phyloP scores from a whole-genome alignment of 2,329 filamentous ascomycete species.

The Clonostachys chloroleuca region DNA sequence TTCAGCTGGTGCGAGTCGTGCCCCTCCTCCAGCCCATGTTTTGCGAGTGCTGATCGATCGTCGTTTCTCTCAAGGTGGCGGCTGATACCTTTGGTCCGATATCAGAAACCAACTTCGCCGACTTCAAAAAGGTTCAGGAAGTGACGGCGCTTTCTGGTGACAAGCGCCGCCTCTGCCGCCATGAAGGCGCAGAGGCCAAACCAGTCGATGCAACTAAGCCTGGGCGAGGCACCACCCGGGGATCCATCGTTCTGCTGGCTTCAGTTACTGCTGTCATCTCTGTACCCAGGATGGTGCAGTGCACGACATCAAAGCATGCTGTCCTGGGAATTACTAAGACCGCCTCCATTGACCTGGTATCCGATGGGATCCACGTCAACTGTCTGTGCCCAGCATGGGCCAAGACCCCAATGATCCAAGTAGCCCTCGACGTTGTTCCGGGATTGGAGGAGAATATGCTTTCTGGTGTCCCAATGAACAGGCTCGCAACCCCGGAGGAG shows the following conservation, averaged over 20 bases:
- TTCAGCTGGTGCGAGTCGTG: conserved; percentile 5
- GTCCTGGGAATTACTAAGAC: not conserved
- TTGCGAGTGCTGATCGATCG: too few relatives aligned
- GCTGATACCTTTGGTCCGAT: not conserved
- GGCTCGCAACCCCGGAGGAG: too few relatives aligned
- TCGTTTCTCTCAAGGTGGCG: not conserved
- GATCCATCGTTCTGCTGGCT: conserved; percentile 7
- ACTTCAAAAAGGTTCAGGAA: conserved; percentile 5
- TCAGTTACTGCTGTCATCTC: conserved; percentile 7
- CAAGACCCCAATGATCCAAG: too few relatives aligned
- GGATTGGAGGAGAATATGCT: too few relatives aligned
- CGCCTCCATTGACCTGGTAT: not conserved
- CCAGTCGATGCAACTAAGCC: conserved; percentile 1
- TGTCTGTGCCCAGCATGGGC: too few relatives aligned
- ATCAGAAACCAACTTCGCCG: conserved; percentile 4
- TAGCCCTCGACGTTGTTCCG: too few relatives aligned
- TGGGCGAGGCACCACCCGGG: conserved; percentile 3
- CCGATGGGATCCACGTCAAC: too few relatives aligned
- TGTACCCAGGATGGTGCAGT: conserved; percentile 4
- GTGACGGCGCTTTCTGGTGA: conserved; percentile 6
- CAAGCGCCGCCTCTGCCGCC: conserved; percentile 1
- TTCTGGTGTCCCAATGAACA: too few relatives aligned
- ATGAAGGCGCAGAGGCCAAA: conserved; percentile 6
- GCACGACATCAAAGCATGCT: conserved; percentile 1
- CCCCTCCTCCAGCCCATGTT: not conserved